Evolutionary conservation across 169 alveolate species (phyloP).

Genomic region (Plasmodium coatneyi): DNA sequence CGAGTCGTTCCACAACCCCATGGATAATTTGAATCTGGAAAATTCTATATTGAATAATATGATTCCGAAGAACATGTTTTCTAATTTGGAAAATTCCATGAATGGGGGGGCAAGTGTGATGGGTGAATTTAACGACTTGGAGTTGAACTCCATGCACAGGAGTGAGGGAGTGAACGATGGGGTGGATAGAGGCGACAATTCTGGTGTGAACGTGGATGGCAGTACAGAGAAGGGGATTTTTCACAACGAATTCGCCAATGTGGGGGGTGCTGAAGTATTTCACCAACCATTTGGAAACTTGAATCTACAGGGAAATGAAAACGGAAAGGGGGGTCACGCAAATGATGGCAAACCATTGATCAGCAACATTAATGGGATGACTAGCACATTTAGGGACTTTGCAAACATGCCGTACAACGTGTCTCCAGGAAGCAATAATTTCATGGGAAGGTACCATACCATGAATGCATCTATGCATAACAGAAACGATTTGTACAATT

Average conservation of each 20-base stretch:
- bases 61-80: slow-evolving; percentile 72
- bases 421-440: background rate
- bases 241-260: slow-evolving; percentile 3
- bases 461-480: slow-evolving; percentile 23
- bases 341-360: background rate
- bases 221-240: background rate
- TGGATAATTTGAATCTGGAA: slow-evolving; percentile 58
- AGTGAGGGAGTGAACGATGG: slow-evolving; percentile 10
- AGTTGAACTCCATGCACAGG: slow-evolving; percentile 26
- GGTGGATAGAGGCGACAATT: background rate
- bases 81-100: slow-evolving; percentile 30
- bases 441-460: slow-evolving; percentile 15
- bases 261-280: background rate
- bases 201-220: background rate
- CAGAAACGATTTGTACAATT: slow-evolving; percentile 60
- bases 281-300: slow-evolving; percentile 7
- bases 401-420: background rate
- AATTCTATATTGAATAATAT: slow-evolving; percentile 64
- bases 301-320: slow-evolving; percentile 18
- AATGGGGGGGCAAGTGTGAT: slow-evolving; percentile 39
- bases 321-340: background rate
- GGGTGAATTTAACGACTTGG: slow-evolving; percentile 49
- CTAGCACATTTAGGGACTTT: slow-evolving; percentile 2
- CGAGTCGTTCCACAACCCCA: slow-evolving; percentile 39
- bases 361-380: background rate